Base-by-base conservation (phyloP, 345 rosid genomes). In the Streptanthus diversifolius region DNA sequence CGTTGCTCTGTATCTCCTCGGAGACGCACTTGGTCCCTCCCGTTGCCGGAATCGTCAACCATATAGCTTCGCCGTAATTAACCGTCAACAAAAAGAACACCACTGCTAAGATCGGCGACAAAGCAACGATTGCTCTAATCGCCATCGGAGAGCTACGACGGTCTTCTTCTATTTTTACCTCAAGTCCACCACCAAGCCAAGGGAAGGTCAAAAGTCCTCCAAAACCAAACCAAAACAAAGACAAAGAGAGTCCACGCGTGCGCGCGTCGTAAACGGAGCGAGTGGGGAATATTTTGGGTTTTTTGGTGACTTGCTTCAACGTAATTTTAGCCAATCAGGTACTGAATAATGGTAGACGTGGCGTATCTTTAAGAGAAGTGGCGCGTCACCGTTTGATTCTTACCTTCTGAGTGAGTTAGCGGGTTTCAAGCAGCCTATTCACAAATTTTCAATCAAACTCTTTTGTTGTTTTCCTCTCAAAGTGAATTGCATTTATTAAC, bases 11-110 rank as follows among this genome's bases (percentile, higher is more conserved):
- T 77, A 92, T 90, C 84, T 90, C 96, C 91, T 92, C 98, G 14
- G 96, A 92, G 13, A 92, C 81, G 44, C 98, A 92, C 91, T 92
- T 92, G 45, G 93, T 85, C 48, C 79, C 79, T 62, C 96, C 98
- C 15, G 93, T 29, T 79, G 85, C 56, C 21, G 98, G 96, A 76
- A 92, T 82, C 80, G 87, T 78, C 37, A 90, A 68, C 98, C 96
- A 92, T 51, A 92, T 33, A 25, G 89, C 95, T 80, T 88, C 95
- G 18, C 61, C 35, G 27, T 37, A 66, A 67, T 65, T 49, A 21
- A 47, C 63, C 18, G 70, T 35, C 17, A 75, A 68, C 9, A 71
- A 79, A 0, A 77, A 19, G 33, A 81, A 30, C 0, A 82, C 40
- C 14, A 67, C 58, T 12, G 73, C 27, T 43, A 77, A 2, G 53